Evolutionary conservation across 1,284 basidiomycete species (phyloP).

Genomic region (Heterobasidion occidentale): DNA sequence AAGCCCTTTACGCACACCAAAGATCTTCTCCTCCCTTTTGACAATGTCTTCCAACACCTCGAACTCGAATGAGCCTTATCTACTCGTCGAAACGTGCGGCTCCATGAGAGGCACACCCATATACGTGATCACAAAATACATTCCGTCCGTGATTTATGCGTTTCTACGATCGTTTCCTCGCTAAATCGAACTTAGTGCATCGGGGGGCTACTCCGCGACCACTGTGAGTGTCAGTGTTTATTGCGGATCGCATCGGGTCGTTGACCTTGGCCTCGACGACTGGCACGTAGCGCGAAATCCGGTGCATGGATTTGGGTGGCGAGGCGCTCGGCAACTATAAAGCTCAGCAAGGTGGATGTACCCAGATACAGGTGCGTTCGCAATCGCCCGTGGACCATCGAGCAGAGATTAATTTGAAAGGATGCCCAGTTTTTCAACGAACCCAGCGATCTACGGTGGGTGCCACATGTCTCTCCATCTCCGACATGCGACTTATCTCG

Average conservation of each 20-base stretch:
- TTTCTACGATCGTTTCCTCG: slow-evolving; percentile 1
- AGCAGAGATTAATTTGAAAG: not conserved
- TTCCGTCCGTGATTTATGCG: slow-evolving; percentile 26
- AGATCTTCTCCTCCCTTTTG: too few species aligned
- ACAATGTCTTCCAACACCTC: slow-evolving; percentile 20
- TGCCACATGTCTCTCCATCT: not conserved
- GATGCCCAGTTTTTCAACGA: slow-evolving; percentile 31
- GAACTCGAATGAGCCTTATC: slow-evolving; percentile 23
- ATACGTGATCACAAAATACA: slow-evolving; percentile 35
- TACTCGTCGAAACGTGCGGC: slow-evolving; percentile 32
- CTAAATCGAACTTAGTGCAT: slow-evolving; percentile 18
- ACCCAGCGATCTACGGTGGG: slow-evolving; percentile 28
- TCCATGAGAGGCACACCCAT: slow-evolving; percentile 31
- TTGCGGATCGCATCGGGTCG: too few species aligned
- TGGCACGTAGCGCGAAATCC: slow-evolving; percentile 27
- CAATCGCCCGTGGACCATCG: not conserved
- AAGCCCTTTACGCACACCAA: not conserved
- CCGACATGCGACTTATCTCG: not conserved
- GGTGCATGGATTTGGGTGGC: slow-evolving; percentile 33
- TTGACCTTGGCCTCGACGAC: not conserved
- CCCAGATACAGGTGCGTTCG: slow-evolving; percentile 30
- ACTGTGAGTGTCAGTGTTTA: slow-evolving; percentile 17
- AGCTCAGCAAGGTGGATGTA: slow-evolving; percentile 31
- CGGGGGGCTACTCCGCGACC: slow-evolving; percentile 21
- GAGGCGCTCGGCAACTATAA: slow-evolving; percentile 34